Evolutionary conservation across 257 asterid genomes (phyloP), one percentile per base, ranked within the genome.

Genomic region (Apocynum venetum): DNA sequence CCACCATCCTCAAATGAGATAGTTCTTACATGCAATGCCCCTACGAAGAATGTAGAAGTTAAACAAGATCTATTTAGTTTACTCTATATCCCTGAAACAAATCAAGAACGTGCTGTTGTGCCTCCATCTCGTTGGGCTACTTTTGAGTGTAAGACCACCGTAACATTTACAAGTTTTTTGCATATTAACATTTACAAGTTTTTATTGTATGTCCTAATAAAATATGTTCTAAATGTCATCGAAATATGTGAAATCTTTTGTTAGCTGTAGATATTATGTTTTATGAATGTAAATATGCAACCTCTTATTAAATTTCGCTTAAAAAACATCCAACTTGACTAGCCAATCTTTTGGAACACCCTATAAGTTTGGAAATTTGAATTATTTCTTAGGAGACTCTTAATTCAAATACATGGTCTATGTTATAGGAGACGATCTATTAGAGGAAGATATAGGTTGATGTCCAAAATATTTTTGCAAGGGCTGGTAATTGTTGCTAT

Each of bases 111-210:
- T 15, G 67, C 86, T 4, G 87, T 95, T 65, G 99, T 91, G 64
- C 98, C 96, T 84, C 96, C 96, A 48, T 90, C 97, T 38, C 93
- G 94, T 69, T 95, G 98, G 98, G 98, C 98, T 60, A 91, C 98
- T 51, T 95, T 95, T 67, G 98, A 93, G 72, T 94, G 98, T 93
- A 89, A 88, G 98, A 73, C 70, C 75, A 40, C 69, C 66, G 25
- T 43, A 48, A 74, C 63, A 67, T 47, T 51, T 61, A n/a, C n/a
- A n/a, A n/a, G n/a, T n/a, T n/a, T n/a, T n/a, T n/a, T n/a, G n/a
- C n/a, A n/a, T n/a, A n/a, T n/a, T n/a, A n/a, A n/a, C n/a, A n/a
- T n/a, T n/a, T n/a, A 14, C 8, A 6, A 57, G 71, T 31, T 70
- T 41, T 38, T 15, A 31, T 77, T 14, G 38, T 48, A 19, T 15